A percentile compares a stretch with the other conserved stretches of the same genome.
These are phyloP conservation scores for Xylaria curta DNA, from an alignment of 495 filamentous ascomycete species.

Conservation along the genomic window DNA sequence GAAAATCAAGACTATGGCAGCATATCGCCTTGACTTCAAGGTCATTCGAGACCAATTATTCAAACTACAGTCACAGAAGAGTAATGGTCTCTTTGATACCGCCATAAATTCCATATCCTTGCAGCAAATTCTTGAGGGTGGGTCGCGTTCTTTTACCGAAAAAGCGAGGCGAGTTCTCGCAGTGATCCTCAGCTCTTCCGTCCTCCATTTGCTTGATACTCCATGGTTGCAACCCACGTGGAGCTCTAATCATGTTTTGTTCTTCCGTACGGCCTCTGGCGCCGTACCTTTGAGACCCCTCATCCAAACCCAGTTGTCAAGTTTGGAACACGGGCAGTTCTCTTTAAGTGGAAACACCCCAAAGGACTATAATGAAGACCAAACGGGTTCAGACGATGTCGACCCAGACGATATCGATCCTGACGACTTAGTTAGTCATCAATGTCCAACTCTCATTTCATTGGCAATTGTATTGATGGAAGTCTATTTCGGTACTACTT, in stretches of 20 bases:
- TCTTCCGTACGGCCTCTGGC: neutral
- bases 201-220: slow-evolving; percentile 16
- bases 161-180: neutral
- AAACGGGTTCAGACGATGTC: neutral
- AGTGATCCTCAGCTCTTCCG: slow-evolving; percentile 8
- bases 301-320: slow-evolving; percentile 1
- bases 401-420: neutral
- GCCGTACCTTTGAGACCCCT: neutral
- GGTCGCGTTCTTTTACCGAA: neutral
- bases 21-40: neutral
- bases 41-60: neutral
- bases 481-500: slow-evolving; percentile 10
- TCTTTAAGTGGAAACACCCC: neutral
- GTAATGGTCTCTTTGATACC: neutral
- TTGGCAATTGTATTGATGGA: slow-evolving; percentile 17
- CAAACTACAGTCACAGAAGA: neutral
- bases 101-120: neutral
- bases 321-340: neutral
- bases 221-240: slow-evolving; percentile 13
- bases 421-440: slow-evolving; percentile 4
- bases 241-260: slow-evolving; percentile 15
- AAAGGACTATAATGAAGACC: neutral
- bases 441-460: slow-evolving; percentile 18
- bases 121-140: neutral
- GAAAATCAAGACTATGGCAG: neutral